Evolutionary conservation across 129 eudicot species (phyloP).

Genomic region (Silybum marianum): DNA sequence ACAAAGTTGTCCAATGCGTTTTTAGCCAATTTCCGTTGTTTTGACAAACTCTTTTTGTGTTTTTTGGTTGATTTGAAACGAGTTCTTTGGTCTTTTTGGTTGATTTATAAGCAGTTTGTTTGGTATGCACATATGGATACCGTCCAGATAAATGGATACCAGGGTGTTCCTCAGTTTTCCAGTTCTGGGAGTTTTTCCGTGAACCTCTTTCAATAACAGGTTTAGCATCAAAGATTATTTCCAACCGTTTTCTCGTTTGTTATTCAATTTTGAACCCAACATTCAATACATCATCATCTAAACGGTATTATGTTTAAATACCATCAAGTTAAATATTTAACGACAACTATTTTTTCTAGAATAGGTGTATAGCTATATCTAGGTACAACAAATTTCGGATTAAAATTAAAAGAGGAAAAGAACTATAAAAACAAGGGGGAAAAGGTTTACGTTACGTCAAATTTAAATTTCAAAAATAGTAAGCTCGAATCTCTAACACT

Average conservation of each 20-base stretch:
- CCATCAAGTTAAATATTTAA: background rate
- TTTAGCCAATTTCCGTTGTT: too few relatives aligned
- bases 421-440: background rate
- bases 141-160: too few relatives aligned
- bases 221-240: too few relatives aligned
- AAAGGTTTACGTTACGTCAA: constrained; percentile 3
- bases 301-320: background rate
- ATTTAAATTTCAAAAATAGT: background rate
- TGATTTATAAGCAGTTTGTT: too few relatives aligned
- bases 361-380: background rate
- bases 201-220: too few relatives aligned
- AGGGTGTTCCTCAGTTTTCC: too few relatives aligned
- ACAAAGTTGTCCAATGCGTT: too few relatives aligned
- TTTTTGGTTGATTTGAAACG: too few relatives aligned
- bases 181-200: too few relatives aligned
- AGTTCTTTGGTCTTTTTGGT: too few relatives aligned
- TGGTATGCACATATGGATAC: too few relatives aligned
- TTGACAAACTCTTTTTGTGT: too few relatives aligned
- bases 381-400: background rate
- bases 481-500: background rate
- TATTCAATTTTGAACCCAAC: background rate
- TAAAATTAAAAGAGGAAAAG: background rate
- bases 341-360: background rate
- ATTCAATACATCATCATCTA: background rate
- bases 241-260: background rate